phyloP scores from a whole-genome alignment of 2,329 filamentous ascomycete species.

The Colletotrichum eremochloae region DNA sequence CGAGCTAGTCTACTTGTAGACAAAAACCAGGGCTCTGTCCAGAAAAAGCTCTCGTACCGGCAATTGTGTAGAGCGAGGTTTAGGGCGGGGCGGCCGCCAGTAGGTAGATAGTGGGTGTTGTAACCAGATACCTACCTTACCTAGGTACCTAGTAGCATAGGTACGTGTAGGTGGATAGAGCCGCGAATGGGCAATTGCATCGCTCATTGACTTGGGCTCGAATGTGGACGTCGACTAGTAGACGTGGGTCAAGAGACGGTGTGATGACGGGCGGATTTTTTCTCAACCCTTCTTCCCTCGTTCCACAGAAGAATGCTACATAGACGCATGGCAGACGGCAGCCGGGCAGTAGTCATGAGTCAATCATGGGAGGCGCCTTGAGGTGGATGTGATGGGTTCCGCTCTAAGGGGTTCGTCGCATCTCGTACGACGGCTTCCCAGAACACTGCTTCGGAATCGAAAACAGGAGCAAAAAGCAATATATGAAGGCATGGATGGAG shows the following conservation, averaged over 20 bases:
- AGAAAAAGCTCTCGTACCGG: constrained; percentile 21
- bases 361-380: constrained; percentile 9
- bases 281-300: neutral
- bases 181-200: constrained; percentile 17
- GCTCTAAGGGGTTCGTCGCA: constrained; percentile 9
- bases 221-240: neutral
- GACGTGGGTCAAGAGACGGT: constrained; percentile 30
- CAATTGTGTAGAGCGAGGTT: constrained; percentile 29
- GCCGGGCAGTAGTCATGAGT: constrained; percentile 26
- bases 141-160: neutral
- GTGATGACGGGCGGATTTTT: neutral
- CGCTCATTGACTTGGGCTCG: neutral
- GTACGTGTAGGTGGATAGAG: constrained; percentile 9
- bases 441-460: neutral
- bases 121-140: neutral
- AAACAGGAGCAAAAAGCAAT: neutral
- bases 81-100: constrained; percentile 25
- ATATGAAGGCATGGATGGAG: neutral
- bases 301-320: neutral
- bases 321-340: neutral
- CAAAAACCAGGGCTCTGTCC: constrained; percentile 10
- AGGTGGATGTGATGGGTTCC: neutral
- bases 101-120: neutral
- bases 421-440: neutral
- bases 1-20: constrained; percentile 9